Percentiles rank a stretch among this genome's conserved stretches.
These are phyloP conservation scores for Cercospora sp. DNA, from an alignment of 2,329 filamentous ascomycete genomes.

Conservation along the genomic window DNA sequence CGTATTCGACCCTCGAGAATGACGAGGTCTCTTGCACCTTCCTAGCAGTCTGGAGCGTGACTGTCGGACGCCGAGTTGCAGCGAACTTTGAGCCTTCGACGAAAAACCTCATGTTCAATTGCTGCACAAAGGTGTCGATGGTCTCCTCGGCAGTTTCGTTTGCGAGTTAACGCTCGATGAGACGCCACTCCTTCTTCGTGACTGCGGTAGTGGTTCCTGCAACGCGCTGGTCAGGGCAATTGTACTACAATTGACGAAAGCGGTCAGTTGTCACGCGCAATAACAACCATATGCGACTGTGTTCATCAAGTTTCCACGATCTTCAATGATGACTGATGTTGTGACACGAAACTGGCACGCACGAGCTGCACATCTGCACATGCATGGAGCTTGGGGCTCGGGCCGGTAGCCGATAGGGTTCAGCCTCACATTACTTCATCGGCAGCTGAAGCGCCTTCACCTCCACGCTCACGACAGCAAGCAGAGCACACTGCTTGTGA, in stretches of 20 bases:
- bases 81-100: no score
- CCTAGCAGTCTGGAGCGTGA: neutral
- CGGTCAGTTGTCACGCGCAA: neutral
- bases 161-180: neutral
- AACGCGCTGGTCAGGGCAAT: neutral
- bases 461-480: neutral
- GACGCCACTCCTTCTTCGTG: neutral
- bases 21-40: neutral
- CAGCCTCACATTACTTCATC: neutral
- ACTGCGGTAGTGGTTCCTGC: neutral
- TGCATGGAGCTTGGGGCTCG: neutral
- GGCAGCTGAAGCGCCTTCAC: neutral
- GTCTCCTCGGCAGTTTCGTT: no score
- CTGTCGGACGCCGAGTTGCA: no score
- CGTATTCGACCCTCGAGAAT: neutral
- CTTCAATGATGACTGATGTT: neutral
- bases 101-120: no score
- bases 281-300: neutral
- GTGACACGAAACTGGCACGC: neutral
- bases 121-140: no score
- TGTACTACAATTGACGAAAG: neutral
- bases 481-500: neutral
- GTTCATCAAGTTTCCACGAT: neutral
- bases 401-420: neutral
- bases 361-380: neutral